phyloP scores from a whole-genome alignment of 2,329 filamentous ascomycete genomes.

The Remersonia thermophila region DNA sequence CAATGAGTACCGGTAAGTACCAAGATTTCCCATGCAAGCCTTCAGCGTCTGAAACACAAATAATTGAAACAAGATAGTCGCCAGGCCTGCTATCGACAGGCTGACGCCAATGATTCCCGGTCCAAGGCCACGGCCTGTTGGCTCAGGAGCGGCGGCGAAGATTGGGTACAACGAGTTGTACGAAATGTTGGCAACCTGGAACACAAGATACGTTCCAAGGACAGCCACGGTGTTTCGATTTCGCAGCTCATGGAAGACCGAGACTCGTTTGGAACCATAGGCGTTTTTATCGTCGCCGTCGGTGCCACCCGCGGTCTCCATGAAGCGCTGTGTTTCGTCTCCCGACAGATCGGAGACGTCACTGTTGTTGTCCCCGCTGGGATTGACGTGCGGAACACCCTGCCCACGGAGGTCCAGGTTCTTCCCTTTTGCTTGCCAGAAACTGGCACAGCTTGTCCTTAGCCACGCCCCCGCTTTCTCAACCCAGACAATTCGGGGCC shows the following conservation, averaged over 20 bases:
- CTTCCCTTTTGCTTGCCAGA: conserved; percentile 9
- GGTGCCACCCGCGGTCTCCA: conserved; percentile 9
- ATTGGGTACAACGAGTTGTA: conserved; percentile 95
- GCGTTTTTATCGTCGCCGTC: conserved; percentile 27
- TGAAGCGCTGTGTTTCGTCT: conserved; percentile 10
- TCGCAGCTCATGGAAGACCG: conserved; percentile 44
- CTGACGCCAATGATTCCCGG: conserved; percentile 76
- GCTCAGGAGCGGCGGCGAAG: conserved; percentile 64
- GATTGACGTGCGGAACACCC: neutral
- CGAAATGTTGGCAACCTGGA: conserved; percentile 85
- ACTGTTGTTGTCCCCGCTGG: conserved; percentile 12
- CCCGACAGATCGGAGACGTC: neutral
- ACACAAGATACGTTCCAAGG: conserved; percentile 77
- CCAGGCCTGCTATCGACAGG: conserved; percentile 68
- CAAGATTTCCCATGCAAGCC: conserved; percentile 69
- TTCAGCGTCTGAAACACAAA: conserved; percentile 72
- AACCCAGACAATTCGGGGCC: conserved; percentile 21
- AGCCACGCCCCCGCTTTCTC: conserved; percentile 21
- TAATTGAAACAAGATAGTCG: conserved; percentile 84
- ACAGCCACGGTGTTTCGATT: conserved; percentile 74
- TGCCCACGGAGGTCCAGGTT: neutral
- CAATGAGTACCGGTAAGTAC: conserved; percentile 68
- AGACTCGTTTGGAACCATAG: conserved; percentile 24
- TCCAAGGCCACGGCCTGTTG: conserved; percentile 62
- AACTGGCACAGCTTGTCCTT: conserved; percentile 2